Conservation (phyloP, 164 flowering plant genomes). For the Annona cherimola region DNA sequence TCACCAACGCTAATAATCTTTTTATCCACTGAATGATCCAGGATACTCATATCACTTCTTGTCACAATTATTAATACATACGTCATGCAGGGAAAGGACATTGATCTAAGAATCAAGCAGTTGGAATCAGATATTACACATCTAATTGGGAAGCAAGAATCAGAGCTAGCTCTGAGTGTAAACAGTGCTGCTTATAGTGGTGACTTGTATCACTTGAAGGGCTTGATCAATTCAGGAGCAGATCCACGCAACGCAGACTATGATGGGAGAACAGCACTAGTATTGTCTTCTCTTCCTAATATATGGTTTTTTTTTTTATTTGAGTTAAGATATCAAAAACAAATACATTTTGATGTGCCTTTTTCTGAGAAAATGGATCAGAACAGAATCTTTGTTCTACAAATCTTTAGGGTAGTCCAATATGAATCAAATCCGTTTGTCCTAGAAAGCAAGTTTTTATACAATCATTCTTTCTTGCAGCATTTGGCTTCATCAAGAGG, state of each 20-base stretch:
- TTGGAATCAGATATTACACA: conserved; percentile 46
- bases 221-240: conserved; percentile 51
- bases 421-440: background rate
- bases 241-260: conserved; percentile 53
- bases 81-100: conserved; percentile 39
- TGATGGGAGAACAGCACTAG: conserved; percentile 57
- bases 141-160: conserved; percentile 46
- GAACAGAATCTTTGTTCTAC: too few relatives aligned
- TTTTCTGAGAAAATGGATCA: background rate
- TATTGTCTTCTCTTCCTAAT: conserved; percentile 16
- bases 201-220: conserved; percentile 41
- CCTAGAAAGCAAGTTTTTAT: too few relatives aligned
- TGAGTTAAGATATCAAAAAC: too few relatives aligned
- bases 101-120: conserved; percentile 28
- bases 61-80: background rate
- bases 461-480: conserved; percentile 26
- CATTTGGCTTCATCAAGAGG: conserved; percentile 83
- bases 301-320: background rate
- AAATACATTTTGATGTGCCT: too few relatives aligned
- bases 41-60: background rate
- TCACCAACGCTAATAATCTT: too few relatives aligned
- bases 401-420: background rate
- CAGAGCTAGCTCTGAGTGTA: conserved; percentile 47
- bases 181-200: conserved; percentile 58
- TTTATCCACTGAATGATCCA: too few relatives aligned